Evolutionary conservation across 2,329 filamentous ascomycete genomes (phyloP).

Genomic region (Emydomyces testavorans): DNA sequence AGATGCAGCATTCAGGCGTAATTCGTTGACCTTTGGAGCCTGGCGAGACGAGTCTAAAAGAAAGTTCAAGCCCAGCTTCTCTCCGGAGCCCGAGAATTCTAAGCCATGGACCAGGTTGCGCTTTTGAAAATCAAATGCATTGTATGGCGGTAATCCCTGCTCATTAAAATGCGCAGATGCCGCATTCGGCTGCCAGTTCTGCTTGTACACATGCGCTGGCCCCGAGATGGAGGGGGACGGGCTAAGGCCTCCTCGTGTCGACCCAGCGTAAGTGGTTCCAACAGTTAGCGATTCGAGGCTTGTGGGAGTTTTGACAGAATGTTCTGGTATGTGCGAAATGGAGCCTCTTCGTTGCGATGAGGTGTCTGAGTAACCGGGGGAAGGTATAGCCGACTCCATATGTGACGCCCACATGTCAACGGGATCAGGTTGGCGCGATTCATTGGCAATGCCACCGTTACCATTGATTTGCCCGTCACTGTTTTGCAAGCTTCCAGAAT

Average conservation of each 20-base stretch:
- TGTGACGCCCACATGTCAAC: constrained; percentile 4
- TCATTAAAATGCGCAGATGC: constrained; percentile 1
- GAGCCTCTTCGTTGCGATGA: constrained; percentile 8
- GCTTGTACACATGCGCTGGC: constrained; percentile 4
- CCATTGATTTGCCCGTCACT: neutral
- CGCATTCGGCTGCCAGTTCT: constrained; percentile 8
- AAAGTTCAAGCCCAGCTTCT: constrained; percentile 62
- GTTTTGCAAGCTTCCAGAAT: neutral
- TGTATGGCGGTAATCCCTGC: constrained; percentile 1
- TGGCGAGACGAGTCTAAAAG: constrained; percentile 51
- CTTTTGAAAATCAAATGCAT: constrained; percentile 33
- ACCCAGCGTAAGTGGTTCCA: constrained; percentile 14
- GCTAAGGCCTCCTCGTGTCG: constrained; percentile 33
- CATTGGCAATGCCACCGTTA: neutral
- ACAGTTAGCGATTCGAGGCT: constrained; percentile 11
- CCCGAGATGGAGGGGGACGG: constrained; percentile 27
- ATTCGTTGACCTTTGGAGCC: constrained; percentile 42
- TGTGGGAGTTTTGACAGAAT: constrained; percentile 11
- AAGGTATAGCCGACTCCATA: constrained; percentile 7
- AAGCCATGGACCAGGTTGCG: constrained; percentile 43
- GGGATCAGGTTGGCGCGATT: constrained; percentile 1
- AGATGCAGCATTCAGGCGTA: constrained; percentile 24
- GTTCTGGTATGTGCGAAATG: constrained; percentile 1
- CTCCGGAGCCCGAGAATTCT: constrained; percentile 46
- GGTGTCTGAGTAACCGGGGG: constrained; percentile 14